phyloP scores from a whole-genome alignment of 1,139 yeast species.

The Wickerhamiella infanticola region DNA sequence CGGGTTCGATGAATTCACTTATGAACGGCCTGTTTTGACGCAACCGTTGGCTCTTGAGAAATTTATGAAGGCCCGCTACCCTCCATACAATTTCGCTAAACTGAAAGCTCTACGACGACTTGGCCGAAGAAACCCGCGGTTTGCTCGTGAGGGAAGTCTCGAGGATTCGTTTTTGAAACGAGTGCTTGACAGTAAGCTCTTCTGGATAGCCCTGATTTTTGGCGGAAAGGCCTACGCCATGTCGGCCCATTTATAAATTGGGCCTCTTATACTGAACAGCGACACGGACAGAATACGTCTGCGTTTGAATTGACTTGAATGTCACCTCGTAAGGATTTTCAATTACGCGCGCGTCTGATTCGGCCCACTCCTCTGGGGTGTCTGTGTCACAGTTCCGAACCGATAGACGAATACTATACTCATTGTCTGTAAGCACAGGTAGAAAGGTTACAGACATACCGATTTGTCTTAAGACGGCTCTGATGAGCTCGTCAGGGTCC shows the following conservation, averaged over 20 bases:
- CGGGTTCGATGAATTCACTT: constrained; percentile 67
- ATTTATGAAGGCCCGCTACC: constrained; percentile 45
- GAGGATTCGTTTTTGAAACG: background rate
- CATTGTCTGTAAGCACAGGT: constrained; percentile 49
- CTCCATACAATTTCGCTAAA: constrained; percentile 35
- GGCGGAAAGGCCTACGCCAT: background rate
- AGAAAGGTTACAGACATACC: constrained; percentile 78
- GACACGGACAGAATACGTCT: constrained; percentile 58
- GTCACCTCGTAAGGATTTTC: constrained; percentile 49
- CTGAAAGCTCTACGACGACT: background rate
- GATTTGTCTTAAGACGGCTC: constrained; percentile 73
- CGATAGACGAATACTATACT: constrained; percentile 67
- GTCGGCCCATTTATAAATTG: background rate
- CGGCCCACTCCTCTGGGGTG: constrained; percentile 79
- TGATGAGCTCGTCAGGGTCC: constrained; percentile 58
- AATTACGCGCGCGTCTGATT: constrained; percentile 49
- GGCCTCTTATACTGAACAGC: constrained; percentile 49
- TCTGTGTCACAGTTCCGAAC: constrained; percentile 68
- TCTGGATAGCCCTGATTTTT: background rate
- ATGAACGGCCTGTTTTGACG: constrained; percentile 51
- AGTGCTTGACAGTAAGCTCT: background rate
- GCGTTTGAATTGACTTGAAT: constrained; percentile 55
- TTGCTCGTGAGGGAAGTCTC: background rate
- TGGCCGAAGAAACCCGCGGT: background rate
- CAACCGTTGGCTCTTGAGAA: constrained; percentile 57